phyloP scores from a whole-genome alignment of 164 flowering plant genomes.

The Piper longum region DNA sequence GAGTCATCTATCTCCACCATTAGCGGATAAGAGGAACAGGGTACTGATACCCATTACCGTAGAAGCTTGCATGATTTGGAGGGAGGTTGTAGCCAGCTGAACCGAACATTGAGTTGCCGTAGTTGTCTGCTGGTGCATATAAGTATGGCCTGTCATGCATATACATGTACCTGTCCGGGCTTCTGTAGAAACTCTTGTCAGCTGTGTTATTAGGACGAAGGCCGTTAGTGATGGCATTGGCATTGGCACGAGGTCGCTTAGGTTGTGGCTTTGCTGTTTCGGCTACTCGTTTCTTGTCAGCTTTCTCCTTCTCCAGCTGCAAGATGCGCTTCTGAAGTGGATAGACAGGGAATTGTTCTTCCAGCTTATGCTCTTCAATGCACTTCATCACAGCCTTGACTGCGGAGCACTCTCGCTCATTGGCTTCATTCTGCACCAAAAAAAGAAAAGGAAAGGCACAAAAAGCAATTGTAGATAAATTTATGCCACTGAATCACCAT shows the following conservation, averaged over 20 bases:
- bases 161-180: conserved; percentile 66
- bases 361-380: conserved; percentile 89
- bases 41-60: conserved; percentile 77
- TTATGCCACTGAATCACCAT: too few species aligned
- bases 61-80: conserved; percentile 65
- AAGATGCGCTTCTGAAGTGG: conserved; percentile 63
- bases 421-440: conserved; percentile 54
- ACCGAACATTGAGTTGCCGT: conserved; percentile 36
- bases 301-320: conserved; percentile 86
- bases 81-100: conserved; percentile 47
- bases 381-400: conserved; percentile 76
- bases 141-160: conserved; percentile 54
- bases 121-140: conserved; percentile 49
- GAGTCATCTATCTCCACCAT: conserved; percentile 13
- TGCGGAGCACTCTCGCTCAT: conserved; percentile 66
- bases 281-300: conserved; percentile 74
- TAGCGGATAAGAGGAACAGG: conserved; percentile 75
- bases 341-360: conserved; percentile 59
- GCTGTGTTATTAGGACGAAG: conserved; percentile 41
- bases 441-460: background rate
- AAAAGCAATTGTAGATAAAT: background rate
- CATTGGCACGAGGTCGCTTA: conserved; percentile 88
- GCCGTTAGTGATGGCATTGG: conserved; percentile 43
- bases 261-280: conserved; percentile 89
- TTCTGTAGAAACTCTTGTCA: conserved; percentile 55